These are phyloP conservation scores for Monilinia polystroma DNA, from an alignment of 2,329 filamentous ascomycete genomes.

Conservation along the genomic window DNA sequence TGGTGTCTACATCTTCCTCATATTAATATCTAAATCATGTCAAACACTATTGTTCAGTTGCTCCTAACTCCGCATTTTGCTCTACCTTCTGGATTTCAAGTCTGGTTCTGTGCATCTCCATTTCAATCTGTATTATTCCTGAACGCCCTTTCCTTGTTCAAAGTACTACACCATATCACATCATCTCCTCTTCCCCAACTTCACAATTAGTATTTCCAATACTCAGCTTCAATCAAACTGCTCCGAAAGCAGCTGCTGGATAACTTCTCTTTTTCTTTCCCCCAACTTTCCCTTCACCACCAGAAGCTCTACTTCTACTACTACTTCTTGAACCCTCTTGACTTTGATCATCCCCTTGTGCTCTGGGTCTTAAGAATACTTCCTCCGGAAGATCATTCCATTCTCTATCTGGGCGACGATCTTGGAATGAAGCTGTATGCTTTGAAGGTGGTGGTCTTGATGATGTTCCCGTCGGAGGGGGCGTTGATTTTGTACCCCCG, in stretches of 20 bases:
- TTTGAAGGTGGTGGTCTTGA: constrained; percentile 5
- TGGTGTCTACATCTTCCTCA: too few species aligned
- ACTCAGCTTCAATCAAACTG: background rate
- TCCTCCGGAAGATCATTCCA: constrained; percentile 67
- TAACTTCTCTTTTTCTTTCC: constrained; percentile 61
- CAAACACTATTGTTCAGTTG: background rate
- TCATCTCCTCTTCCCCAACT: too few species aligned
- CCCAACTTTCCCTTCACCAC: constrained; percentile 45
- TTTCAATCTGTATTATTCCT: background rate
- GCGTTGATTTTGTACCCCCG: constrained; percentile 36
- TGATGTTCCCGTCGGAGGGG: constrained; percentile 16
- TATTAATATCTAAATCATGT: background rate
- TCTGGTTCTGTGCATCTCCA: background rate
- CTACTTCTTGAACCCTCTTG: constrained; percentile 56
- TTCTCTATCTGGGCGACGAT: constrained; percentile 56
- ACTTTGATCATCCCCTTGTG: constrained; percentile 33
- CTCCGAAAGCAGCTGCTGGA: constrained; percentile 60
- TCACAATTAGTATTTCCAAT: background rate
- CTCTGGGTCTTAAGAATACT: constrained; percentile 44
- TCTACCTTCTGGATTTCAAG: background rate
- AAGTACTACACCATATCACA: background rate
- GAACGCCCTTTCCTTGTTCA: too few species aligned
- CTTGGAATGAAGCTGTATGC: constrained; percentile 53
- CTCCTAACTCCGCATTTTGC: background rate
- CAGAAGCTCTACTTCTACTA: constrained; percentile 43